Conservation (phyloP, 495 filamentous ascomycete species). For the Parmelia sp. region DNA sequence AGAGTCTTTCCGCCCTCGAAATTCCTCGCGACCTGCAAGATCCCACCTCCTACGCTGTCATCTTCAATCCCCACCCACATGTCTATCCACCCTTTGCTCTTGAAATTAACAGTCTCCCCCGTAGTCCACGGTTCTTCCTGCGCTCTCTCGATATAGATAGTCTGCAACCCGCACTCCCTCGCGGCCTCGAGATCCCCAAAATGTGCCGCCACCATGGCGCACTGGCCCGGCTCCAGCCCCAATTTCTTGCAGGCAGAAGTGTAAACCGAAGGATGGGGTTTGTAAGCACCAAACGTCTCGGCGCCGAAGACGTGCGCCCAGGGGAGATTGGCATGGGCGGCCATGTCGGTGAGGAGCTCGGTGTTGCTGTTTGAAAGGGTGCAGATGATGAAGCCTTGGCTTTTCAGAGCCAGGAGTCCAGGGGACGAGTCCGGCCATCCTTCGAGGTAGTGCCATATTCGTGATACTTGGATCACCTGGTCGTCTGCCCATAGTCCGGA, state of each 20-base stretch:
- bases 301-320: slow-evolving; percentile 58
- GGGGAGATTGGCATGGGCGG: slow-evolving; percentile 47
- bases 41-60: slow-evolving; percentile 8
- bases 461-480: slow-evolving; percentile 51
- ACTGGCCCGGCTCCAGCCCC: slow-evolving; percentile 51
- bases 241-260: slow-evolving; percentile 56
- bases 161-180: slow-evolving; percentile 54
- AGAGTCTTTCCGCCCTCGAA: neutral
- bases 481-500: slow-evolving; percentile 51
- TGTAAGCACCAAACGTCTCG: slow-evolving; percentile 71
- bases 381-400: slow-evolving; percentile 45
- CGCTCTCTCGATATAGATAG: slow-evolving; percentile 67
- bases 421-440: slow-evolving; percentile 60
- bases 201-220: slow-evolving; percentile 76
- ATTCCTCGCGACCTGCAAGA: slow-evolving; percentile 11
- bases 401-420: slow-evolving; percentile 52
- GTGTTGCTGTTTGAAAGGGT: slow-evolving; percentile 73
- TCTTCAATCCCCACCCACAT: slow-evolving; percentile 40
- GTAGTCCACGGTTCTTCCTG: slow-evolving; percentile 55
- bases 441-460: slow-evolving; percentile 63
- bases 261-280: slow-evolving; percentile 64
- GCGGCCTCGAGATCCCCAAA: slow-evolving; percentile 62
- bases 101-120: slow-evolving; percentile 46
- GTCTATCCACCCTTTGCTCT: slow-evolving; percentile 56
- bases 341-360: slow-evolving; percentile 58